phyloP scores from a whole-genome alignment of 1,139 yeast genomes.

The Zhuliangozyma parablackwelliae region DNA sequence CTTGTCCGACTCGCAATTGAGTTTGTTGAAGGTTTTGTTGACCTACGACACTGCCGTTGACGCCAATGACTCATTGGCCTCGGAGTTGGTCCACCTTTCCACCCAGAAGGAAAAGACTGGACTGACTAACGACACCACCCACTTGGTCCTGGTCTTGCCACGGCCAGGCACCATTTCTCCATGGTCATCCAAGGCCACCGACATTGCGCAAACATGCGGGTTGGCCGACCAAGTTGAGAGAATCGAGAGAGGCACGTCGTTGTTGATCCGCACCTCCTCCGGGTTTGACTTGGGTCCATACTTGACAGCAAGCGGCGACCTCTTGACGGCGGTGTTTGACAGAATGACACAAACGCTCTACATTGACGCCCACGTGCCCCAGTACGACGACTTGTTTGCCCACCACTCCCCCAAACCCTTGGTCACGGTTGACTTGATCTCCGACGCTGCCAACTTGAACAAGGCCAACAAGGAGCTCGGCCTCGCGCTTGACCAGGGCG shows the following conservation, averaged over 20 bases:
- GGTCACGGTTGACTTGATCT: conserved; percentile 62
- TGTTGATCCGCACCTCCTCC: conserved; percentile 64
- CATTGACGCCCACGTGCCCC: conserved; percentile 50
- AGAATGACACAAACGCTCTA: conserved; percentile 88
- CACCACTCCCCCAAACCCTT: conserved; percentile 84
- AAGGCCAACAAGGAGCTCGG: conserved; percentile 83
- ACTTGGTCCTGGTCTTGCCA: conserved; percentile 76
- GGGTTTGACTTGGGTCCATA: conserved; percentile 52
- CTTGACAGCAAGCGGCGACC: conserved; percentile 28
- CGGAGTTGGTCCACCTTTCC: conserved; percentile 36
- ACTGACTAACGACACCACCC: conserved; percentile 25
- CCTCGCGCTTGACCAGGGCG: conserved; percentile 88
- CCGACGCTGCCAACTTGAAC: conserved; percentile 58
- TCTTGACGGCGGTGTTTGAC: conserved; percentile 76
- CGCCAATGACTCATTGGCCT: conserved; percentile 42
- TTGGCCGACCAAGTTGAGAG: conserved; percentile 65
- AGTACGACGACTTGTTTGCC: conserved; percentile 66
- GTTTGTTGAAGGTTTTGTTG: conserved; percentile 59
- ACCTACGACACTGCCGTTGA: conserved; percentile 73
- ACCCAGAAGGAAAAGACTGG: conserved; percentile 2
- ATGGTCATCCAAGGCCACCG: conserved; percentile 98
- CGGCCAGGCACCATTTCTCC: conserved; percentile 97
- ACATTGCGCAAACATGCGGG: conserved; percentile 87
- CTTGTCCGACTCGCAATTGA: conserved; percentile 32
- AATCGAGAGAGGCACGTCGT: conserved; percentile 84